Evolutionary conservation across 257 asterid genomes (phyloP).

Genomic region (Capsicum rhomboideum): DNA sequence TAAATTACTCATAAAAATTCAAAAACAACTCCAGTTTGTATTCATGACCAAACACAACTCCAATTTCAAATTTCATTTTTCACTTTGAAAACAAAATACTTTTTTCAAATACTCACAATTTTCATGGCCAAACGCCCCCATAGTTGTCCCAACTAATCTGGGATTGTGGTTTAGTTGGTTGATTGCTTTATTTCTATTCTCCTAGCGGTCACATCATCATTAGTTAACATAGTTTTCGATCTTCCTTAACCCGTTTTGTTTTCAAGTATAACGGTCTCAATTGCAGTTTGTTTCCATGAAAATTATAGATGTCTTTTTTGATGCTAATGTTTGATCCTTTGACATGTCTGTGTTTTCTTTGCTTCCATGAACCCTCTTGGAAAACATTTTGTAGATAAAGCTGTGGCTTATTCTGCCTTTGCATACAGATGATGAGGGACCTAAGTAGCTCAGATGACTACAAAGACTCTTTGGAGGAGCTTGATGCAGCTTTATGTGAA

Average conservation of each 20-base stretch:
- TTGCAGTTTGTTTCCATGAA: background rate
- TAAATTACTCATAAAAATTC: too few species aligned
- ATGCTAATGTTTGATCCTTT: background rate
- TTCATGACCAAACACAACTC: too few species aligned
- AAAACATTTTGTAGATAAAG: background rate
- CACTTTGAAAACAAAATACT: too few species aligned
- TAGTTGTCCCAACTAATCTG: background rate
- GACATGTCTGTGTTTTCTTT: background rate
- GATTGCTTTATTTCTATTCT: background rate
- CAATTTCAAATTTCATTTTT: too few species aligned
- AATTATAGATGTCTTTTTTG: background rate
- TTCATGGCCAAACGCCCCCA: too few species aligned
- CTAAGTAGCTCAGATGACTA: conserved; percentile 37
- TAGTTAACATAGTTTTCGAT: background rate
- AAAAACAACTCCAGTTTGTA: too few species aligned
- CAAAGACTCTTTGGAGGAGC: conserved; percentile 42
- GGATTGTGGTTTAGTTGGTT: background rate
- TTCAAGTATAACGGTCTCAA: background rate
- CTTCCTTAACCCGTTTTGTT: background rate
- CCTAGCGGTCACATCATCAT: background rate
- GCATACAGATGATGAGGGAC: conserved; percentile 35
- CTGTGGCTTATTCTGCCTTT: background rate
- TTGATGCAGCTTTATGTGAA: conserved; percentile 49
- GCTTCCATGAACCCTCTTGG: background rate
- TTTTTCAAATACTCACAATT: too few species aligned